Conservation (phyloP, 2,329 filamentous ascomycete species). For the Pleomassaria siparia region DNA sequence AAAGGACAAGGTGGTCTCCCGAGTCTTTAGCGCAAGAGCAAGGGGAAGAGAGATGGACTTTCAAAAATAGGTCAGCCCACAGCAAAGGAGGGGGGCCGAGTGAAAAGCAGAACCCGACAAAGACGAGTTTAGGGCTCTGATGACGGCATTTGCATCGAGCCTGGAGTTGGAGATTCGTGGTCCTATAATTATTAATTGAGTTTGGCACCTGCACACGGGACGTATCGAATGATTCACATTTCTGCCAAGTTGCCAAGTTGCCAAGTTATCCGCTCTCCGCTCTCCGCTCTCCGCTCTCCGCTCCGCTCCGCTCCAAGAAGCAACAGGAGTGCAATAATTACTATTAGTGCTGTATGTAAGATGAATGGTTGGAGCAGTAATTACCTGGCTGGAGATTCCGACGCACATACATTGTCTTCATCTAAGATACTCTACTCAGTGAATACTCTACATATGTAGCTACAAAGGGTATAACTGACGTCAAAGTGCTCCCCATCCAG, state of each 20-base stretch:
- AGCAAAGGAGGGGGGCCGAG: neutral
- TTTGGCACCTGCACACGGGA: neutral
- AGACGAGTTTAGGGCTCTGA: neutral
- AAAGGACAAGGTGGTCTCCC: slow-evolving; percentile 36
- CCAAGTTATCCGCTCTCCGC: neutral
- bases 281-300: neutral
- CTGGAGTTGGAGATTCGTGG: neutral
- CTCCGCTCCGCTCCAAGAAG: neutral
- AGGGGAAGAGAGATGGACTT: slow-evolving; percentile 17
- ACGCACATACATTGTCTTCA: too few relatives aligned
- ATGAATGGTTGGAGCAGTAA: too few relatives aligned
- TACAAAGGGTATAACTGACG: too few relatives aligned
- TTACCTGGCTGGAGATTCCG: too few relatives aligned
- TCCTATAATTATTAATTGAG: neutral
- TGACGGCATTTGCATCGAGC: neutral
- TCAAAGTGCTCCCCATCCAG: too few relatives aligned
- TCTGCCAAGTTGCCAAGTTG: too few relatives aligned
- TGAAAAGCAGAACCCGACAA: neutral
- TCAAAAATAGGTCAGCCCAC: slow-evolving; percentile 18
- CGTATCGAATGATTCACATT: neutral
- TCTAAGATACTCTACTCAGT: too few relatives aligned
- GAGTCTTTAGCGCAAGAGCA: slow-evolving; percentile 14
- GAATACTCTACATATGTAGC: too few relatives aligned
- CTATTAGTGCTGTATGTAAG: too few relatives aligned
- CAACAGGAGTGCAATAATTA: too few relatives aligned